Percentiles rank a stretch among this genome's conserved stretches.
Evolutionary conservation across 2,329 filamentous ascomycete genomes (phyloP).

Genomic region (Aspergillus uvarum): DNA sequence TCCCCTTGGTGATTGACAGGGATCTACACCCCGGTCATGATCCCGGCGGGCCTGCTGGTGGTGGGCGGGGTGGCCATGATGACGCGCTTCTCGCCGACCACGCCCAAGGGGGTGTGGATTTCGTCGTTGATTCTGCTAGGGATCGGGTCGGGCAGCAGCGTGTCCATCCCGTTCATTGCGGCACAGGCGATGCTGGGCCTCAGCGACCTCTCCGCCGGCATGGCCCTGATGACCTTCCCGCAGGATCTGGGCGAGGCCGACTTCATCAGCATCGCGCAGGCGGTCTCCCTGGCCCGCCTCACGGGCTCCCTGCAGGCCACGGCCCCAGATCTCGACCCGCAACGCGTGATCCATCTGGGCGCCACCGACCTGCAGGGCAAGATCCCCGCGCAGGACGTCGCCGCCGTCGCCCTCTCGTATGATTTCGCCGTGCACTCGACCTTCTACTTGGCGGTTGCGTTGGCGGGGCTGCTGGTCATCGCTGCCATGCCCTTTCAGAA

Average conservation of each 20-base stretch:
- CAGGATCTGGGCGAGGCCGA: neutral
- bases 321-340: neutral
- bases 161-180: neutral
- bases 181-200: neutral
- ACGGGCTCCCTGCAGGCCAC: neutral
- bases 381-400: neutral
- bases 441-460: neutral
- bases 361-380: neutral
- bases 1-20: neutral
- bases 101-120: neutral
- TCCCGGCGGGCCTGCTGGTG: neutral
- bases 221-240: neutral
- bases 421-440: neutral
- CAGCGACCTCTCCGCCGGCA: neutral
- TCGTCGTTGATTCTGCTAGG: neutral
- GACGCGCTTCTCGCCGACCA: neutral
- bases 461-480: neutral
- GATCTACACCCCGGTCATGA: neutral
- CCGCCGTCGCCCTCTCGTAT: neutral
- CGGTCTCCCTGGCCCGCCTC: neutral
- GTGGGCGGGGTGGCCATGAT: neutral
- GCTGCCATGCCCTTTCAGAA: too few relatives aligned
- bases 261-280: neutral
- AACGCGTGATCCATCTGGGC: neutral
- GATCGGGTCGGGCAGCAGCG: neutral